phyloP scores from a whole-genome alignment of 768 basidiomycete genomes.

The Lentinula guzmanii region DNA sequence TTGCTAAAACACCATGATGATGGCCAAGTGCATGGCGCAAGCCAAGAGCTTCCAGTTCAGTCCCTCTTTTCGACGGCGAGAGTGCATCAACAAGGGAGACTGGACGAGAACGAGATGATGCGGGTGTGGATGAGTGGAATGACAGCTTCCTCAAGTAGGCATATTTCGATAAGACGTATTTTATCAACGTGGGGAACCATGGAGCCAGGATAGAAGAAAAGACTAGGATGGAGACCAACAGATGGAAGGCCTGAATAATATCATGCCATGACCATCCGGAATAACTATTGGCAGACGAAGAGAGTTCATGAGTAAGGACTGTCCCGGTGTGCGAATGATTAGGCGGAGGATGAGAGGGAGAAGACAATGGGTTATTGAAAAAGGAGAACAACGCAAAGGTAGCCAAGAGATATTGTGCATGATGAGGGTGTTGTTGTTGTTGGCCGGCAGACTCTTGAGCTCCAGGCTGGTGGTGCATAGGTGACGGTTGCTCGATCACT shows the following conservation, averaged over 20 bases:
- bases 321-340: slow-evolving; percentile 52
- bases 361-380: slow-evolving; percentile 66
- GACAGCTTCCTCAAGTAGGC: not conserved
- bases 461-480: not conserved
- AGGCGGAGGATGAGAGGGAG: slow-evolving; percentile 14
- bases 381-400: slow-evolving; percentile 83
- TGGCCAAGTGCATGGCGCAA: slow-evolving; percentile 31
- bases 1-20: slow-evolving; percentile 5
- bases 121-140: not conserved
- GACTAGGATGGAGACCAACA: slow-evolving; percentile 58
- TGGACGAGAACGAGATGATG: slow-evolving; percentile 12
- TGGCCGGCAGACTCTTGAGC: slow-evolving; percentile 1
- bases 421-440: slow-evolving; percentile 20
- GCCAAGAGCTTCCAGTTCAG: slow-evolving; percentile 28
- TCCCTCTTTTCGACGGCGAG: slow-evolving; percentile 23
- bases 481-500: slow-evolving; percentile 9
- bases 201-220: slow-evolving; percentile 50
- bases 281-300: slow-evolving; percentile 10
- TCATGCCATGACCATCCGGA: slow-evolving; percentile 43
- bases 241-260: slow-evolving; percentile 56
- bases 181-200: slow-evolving; percentile 19
- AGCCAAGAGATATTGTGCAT: slow-evolving; percentile 71
- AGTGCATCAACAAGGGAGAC: slow-evolving; percentile 26
- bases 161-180: not conserved
- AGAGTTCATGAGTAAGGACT: slow-evolving; percentile 39